Conservation (phyloP, 1,284 basidiomycete genomes). For the Golubevia pallescens region DNA sequence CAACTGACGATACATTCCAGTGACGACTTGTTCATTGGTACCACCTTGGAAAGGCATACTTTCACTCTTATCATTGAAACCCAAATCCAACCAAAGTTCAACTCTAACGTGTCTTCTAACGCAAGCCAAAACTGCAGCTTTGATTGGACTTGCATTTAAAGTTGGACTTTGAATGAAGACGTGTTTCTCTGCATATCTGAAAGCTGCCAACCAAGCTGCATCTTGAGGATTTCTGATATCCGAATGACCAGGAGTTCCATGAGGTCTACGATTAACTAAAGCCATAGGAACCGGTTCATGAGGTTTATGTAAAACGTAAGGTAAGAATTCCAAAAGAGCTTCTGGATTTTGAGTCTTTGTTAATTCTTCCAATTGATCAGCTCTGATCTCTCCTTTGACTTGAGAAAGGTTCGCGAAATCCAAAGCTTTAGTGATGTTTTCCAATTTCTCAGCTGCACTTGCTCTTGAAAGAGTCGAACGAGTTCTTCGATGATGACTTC, state of each 20-base stretch:
- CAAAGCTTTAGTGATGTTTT: slow-evolving; percentile 47
- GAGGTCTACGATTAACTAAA: slow-evolving; percentile 75
- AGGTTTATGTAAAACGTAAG: slow-evolving; percentile 42
- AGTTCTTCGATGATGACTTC: slow-evolving; percentile 31
- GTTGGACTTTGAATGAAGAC: slow-evolving; percentile 76
- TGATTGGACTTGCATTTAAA: slow-evolving; percentile 75
- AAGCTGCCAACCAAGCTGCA: slow-evolving; percentile 76
- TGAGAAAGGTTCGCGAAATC: slow-evolving; percentile 62
- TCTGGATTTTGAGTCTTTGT: slow-evolving; percentile 12
- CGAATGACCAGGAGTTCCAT: slow-evolving; percentile 71
- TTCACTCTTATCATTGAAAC: slow-evolving; percentile 69
- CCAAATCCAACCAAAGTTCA: slow-evolving; percentile 49
- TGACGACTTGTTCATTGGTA: slow-evolving; percentile 78
- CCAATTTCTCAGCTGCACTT: slow-evolving; percentile 30
- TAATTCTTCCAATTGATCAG: slow-evolving; percentile 16
- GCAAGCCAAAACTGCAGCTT: slow-evolving; percentile 73
- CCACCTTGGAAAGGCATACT: slow-evolving; percentile 79
- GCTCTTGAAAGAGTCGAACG: slow-evolving; percentile 38
- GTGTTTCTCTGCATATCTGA: slow-evolving; percentile 73
- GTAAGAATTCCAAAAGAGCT: slow-evolving; percentile 52
- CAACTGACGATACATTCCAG: too few species aligned
- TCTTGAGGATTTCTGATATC: slow-evolving; percentile 75
- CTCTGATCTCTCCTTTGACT: slow-evolving; percentile 48
- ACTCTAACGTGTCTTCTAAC: slow-evolving; percentile 73
- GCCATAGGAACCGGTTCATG: slow-evolving; percentile 73